Base-by-base conservation (phyloP, 306 rosid species). In the Trifolium repens region DNA sequence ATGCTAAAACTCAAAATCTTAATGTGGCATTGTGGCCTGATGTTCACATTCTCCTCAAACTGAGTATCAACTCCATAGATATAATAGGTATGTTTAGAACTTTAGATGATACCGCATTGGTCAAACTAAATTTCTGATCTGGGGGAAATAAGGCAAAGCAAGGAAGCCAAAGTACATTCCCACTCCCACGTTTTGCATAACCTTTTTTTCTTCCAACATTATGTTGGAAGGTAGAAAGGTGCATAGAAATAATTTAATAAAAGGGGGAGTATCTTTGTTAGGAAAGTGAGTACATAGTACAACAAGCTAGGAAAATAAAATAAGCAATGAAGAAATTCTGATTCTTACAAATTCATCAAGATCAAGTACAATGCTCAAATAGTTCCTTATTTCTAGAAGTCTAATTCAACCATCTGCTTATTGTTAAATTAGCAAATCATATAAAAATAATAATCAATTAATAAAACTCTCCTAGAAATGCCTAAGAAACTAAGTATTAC, bases 141-240 rank as follows among this genome's bases (percentile, higher is more conserved):
- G 7, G 6, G 35, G 35, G 6, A 4, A 32, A 32, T 32, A 32
- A 71, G 63, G 42, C 22, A 54, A 26, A 76, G 62, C 27, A 68
- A 19, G 50, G 16, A 32, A 59, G 70, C 15, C 27, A 49, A 37
- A 10, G 27, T 17, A 58, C 49, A 59, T 39, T 58, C n/a, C 19
- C 4, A 60, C 49, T 58, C n/a, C 19, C 4, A 60, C 49, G 24
- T 57, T 55, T 16, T 15, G 22, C 43, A 22, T 40, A 46, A 50
- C 37, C 46, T 2, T 8, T 10, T 27, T 27, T 14, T 19, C n/a
- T 42, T 42, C 34, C 14, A 54, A 54, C 39, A 39, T 9, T 47
- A 60, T 67, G 61, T 73, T 67, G 71, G 66, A 66, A 66, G 30
- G 39, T 66, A 47, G 53, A 49, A 62, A 78, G n/a, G 5, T 69